Evolutionary conservation across 129 eudicot species (phyloP).

Genomic region (Ambrosia artemisiifolia): DNA sequence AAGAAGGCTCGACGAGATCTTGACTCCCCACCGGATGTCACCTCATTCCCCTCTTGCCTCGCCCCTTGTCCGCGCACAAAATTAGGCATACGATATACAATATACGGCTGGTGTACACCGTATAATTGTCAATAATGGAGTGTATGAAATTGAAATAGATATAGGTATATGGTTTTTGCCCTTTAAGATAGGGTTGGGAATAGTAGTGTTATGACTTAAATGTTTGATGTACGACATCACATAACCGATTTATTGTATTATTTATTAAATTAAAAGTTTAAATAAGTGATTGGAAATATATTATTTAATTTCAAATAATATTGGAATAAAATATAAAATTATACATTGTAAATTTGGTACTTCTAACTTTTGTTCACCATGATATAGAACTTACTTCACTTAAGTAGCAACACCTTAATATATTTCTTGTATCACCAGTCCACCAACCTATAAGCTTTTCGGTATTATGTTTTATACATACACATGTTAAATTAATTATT

Average conservation of each 20-base stretch:
- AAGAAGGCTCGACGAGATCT: slow-evolving; percentile 48
- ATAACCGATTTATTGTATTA: background rate
- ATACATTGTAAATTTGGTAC: no score
- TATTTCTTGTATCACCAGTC: no score
- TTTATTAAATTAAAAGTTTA: background rate
- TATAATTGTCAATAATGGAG: background rate
- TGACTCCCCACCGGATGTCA: slow-evolving; percentile 36
- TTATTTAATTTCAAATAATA: background rate
- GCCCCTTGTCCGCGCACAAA: slow-evolving; percentile 51
- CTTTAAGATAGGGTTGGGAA: background rate
- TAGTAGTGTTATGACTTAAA: background rate
- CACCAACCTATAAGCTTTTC: no score
- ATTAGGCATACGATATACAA: slow-evolving; percentile 2
- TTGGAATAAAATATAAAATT: background rate
- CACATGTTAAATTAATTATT: no score
- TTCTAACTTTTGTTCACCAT: no score
- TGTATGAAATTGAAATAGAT: background rate
- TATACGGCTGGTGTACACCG: background rate
- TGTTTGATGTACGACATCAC: background rate
- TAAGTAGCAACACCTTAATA: no score
- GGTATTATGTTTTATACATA: no score
- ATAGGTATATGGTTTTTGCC: background rate
- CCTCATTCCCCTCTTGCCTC: slow-evolving; percentile 56
- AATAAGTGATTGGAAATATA: background rate
- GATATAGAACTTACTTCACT: no score